Conservation (phyloP, 768 basidiomycete species). For the Russula sp. region DNA sequence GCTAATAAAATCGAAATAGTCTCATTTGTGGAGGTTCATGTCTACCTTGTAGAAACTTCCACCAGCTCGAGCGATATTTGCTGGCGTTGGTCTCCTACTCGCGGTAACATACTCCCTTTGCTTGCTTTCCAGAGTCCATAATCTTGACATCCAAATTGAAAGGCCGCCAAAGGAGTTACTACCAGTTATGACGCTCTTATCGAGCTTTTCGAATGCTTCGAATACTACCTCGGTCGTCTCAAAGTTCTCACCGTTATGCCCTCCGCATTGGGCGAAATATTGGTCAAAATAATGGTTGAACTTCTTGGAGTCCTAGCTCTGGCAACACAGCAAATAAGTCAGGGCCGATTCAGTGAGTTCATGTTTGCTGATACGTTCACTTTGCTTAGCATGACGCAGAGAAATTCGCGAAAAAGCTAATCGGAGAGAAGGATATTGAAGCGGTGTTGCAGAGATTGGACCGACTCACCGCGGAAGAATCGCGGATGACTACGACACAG, state of each 20-base stretch:
- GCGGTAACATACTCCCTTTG: too few relatives aligned
- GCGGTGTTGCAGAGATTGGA: slow-evolving; percentile 7
- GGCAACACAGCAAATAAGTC: background rate
- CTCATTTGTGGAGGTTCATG: too few relatives aligned
- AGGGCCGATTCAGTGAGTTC: slow-evolving; percentile 6
- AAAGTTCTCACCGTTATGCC: background rate
- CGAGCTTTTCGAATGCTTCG: slow-evolving; percentile 4
- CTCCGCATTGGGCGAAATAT: background rate
- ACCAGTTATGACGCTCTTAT: slow-evolving; percentile 1
- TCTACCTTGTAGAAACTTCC: too few relatives aligned
- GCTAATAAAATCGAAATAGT: too few relatives aligned
- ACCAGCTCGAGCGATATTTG: too few relatives aligned
- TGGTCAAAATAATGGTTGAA: slow-evolving; percentile 8
- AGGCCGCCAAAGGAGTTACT: background rate
- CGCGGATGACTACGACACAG: background rate
- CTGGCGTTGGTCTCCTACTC: too few relatives aligned
- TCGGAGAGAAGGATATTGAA: background rate
- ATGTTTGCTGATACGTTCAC: background rate
- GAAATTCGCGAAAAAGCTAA: slow-evolving; percentile 3
- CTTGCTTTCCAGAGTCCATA: too few relatives aligned
- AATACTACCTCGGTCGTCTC: slow-evolving; percentile 8
- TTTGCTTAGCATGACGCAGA: background rate
- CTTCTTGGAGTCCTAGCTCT: slow-evolving; percentile 3
- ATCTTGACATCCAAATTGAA: background rate
- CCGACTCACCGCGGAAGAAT: slow-evolving; percentile 3